Conservation (phyloP, 2,329 filamentous ascomycete species). For the Pleurostoma richardsiae region DNA sequence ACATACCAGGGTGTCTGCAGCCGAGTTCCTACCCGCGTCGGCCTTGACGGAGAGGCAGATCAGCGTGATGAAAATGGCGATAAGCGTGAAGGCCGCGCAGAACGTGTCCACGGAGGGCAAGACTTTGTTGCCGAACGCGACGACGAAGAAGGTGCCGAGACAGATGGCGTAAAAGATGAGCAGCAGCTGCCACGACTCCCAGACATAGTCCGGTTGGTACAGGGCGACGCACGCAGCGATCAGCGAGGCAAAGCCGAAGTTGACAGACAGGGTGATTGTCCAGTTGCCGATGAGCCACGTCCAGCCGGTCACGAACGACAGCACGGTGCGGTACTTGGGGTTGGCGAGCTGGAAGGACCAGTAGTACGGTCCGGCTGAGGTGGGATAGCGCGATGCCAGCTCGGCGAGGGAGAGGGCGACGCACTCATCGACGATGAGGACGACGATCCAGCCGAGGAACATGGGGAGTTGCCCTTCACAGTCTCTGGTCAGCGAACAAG, state of each 20-base stretch:
- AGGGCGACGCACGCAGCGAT: conserved; percentile 46
- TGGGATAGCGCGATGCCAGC: conserved; percentile 45
- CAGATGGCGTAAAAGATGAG: conserved; percentile 59
- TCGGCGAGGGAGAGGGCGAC: conserved; percentile 45
- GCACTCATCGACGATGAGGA: conserved; percentile 47
- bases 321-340: conserved; percentile 31
- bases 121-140: conserved; percentile 50
- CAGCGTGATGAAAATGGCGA: conserved; percentile 52
- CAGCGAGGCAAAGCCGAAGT: conserved; percentile 50
- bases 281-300: conserved; percentile 47
- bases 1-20: conserved; percentile 38
- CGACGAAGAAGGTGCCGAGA: conserved; percentile 48
- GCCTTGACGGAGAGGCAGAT: conserved; percentile 51
- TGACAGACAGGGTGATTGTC: conserved; percentile 47
- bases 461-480: conserved; percentile 45
- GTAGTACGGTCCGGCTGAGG: conserved; percentile 47
- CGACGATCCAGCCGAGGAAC: conserved; percentile 51
- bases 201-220: conserved; percentile 46
- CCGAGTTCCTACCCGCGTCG: conserved; percentile 45
- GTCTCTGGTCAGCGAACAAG: not conserved
- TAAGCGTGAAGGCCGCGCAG: conserved; percentile 48
- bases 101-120: conserved; percentile 55
- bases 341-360: conserved; percentile 45
- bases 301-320: conserved; percentile 50
- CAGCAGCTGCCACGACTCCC: conserved; percentile 52